Conservation (phyloP, 1,284 basidiomycete species). For the Pseudozyma hubeiensis region DNA sequence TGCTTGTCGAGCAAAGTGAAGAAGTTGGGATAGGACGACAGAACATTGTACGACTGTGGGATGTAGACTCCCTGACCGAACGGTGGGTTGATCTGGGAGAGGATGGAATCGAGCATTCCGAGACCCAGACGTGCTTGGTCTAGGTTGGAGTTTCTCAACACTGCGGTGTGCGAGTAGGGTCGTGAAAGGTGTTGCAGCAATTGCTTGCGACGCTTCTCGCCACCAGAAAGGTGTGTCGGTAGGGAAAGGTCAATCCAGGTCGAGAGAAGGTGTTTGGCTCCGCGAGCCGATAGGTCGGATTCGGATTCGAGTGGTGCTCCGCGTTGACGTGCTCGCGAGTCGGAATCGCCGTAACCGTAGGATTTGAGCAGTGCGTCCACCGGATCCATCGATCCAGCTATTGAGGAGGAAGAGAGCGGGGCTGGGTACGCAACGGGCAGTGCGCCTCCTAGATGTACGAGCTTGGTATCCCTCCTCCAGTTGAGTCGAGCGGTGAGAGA, state of each 20-base stretch:
- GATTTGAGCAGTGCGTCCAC: slow-evolving; percentile 60
- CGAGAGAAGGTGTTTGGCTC: slow-evolving; percentile 17
- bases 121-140: slow-evolving; percentile 27
- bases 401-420: slow-evolving; percentile 10
- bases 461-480: slow-evolving; percentile 62
- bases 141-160: slow-evolving; percentile 35
- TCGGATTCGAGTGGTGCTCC: slow-evolving; percentile 34
- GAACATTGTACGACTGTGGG: slow-evolving; percentile 53
- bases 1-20: slow-evolving; percentile 38
- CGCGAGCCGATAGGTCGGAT: slow-evolving; percentile 25
- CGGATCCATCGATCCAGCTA: slow-evolving; percentile 28
- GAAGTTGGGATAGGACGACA: slow-evolving; percentile 49
- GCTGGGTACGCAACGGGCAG: slow-evolving; percentile 58
- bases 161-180: slow-evolving; percentile 32
- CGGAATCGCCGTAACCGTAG: slow-evolving; percentile 42
- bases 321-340: slow-evolving; percentile 24
- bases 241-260: slow-evolving; percentile 46
- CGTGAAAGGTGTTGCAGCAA: slow-evolving; percentile 30
- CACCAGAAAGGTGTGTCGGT: slow-evolving; percentile 8
- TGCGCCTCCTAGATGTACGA: slow-evolving; percentile 59
- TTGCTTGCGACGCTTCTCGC: slow-evolving; percentile 3
- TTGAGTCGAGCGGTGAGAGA: slow-evolving; percentile 54
- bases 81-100: slow-evolving; percentile 25
- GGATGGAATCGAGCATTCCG: slow-evolving; percentile 43
- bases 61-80: slow-evolving; percentile 45